phyloP scores from a whole-genome alignment of 2,329 filamentous ascomycete genomes.

The Lachnellula subtilissima region DNA sequence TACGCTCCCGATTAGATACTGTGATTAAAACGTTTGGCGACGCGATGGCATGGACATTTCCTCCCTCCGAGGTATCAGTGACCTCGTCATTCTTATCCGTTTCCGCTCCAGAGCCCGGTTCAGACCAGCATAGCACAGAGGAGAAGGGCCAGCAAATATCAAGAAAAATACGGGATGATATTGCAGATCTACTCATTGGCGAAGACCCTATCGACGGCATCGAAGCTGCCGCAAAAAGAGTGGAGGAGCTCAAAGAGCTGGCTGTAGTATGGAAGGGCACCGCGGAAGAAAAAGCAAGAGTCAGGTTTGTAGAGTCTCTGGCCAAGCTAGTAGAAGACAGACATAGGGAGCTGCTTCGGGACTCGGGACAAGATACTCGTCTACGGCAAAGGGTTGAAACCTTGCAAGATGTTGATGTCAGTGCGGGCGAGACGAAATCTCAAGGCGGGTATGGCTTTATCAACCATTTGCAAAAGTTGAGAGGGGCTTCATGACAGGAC shows the following conservation, averaged over 20 bases:
- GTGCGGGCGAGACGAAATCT: constrained; percentile 19
- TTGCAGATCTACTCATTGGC: constrained; percentile 59
- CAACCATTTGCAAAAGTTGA: constrained; percentile 32
- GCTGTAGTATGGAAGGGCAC: constrained; percentile 91
- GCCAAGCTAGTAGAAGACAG: constrained; percentile 78
- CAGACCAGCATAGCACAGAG: constrained; percentile 64
- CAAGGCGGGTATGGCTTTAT: constrained; percentile 33
- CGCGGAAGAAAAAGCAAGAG: constrained; percentile 81
- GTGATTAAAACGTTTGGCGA: constrained; percentile 91
- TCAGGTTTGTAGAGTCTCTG: constrained; percentile 75
- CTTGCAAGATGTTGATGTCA: constrained; percentile 17
- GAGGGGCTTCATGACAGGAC: constrained; percentile 25
- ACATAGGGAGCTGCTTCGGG: constrained; percentile 30
- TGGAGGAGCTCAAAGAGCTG: constrained; percentile 73
- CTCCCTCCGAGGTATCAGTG: constrained; percentile 80
- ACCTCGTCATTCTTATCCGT: constrained; percentile 85
- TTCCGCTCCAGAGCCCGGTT: constrained; percentile 73
- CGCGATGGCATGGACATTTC: constrained; percentile 91
- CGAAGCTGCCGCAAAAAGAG: constrained; percentile 65
- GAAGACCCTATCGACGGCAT: constrained; percentile 61
- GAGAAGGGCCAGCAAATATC: constrained; percentile 84
- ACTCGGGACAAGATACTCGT: constrained; percentile 27
- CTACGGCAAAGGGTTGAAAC: constrained; percentile 23
- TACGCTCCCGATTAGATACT: constrained; percentile 77
- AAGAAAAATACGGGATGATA: constrained; percentile 64